Evolutionary conservation across 306 rosid genomes (phyloP).

Genomic region (Fragaria ananassa): DNA sequence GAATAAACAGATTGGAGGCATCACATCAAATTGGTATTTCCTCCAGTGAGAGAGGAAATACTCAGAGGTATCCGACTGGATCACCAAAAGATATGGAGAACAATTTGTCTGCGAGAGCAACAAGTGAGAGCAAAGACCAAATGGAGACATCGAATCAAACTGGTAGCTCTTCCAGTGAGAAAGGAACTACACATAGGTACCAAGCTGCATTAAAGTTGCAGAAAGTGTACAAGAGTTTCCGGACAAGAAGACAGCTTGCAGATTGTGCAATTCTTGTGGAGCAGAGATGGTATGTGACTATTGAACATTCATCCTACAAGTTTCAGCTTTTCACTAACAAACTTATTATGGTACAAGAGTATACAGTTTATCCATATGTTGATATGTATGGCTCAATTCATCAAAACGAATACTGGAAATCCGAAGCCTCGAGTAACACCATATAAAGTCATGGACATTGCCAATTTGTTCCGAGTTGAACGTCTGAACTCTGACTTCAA

Average conservation of each 20-base stretch:
- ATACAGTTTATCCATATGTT: neutral
- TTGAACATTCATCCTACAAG: neutral
- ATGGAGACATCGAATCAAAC: constrained; percentile 22
- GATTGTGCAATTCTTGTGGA: constrained; percentile 91
- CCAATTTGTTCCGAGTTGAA: neutral
- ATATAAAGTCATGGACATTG: neutral
- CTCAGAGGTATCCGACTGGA: constrained; percentile 51
- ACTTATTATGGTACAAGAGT: neutral
- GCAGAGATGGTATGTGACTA: constrained; percentile 70
- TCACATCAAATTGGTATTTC: constrained; percentile 21
- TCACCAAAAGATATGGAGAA: neutral
- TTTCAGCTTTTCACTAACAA: neutral
- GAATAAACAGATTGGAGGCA: constrained; percentile 19
- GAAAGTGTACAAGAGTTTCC: constrained; percentile 88
- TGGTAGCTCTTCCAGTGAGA: constrained; percentile 29
- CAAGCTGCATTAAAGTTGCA: constrained; percentile 75
- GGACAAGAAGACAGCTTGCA: constrained; percentile 78
- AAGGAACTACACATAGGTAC: constrained; percentile 21
- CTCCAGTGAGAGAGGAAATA: constrained; percentile 23
- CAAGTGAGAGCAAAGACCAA: constrained; percentile 26
- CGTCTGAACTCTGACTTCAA: neutral
- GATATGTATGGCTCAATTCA: neutral
- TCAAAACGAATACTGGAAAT: neutral
- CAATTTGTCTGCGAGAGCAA: constrained; percentile 29
- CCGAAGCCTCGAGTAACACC: neutral